These are phyloP conservation scores for Apiotrichum sp. DNA, from an alignment of 1,284 basidiomycete genomes.

Conservation along the genomic window DNA sequence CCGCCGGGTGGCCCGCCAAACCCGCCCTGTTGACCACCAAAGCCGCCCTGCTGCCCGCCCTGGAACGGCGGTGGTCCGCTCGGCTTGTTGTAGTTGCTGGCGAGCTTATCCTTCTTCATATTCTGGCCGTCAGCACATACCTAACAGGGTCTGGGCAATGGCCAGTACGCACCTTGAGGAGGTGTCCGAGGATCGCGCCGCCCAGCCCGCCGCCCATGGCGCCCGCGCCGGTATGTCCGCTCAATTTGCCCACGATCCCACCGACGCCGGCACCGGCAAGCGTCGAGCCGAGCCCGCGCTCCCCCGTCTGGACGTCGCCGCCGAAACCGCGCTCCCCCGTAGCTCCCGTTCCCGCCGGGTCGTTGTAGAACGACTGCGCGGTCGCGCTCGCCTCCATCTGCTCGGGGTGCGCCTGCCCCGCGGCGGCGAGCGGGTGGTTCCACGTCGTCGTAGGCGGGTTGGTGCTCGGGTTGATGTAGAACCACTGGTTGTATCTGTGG, in stretches of 20 bases:
- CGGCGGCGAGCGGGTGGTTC: conserved; percentile 25
- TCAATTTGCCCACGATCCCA: neutral
- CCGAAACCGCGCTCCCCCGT: neutral
- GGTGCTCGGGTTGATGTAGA: conserved; percentile 35
- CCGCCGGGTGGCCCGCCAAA: neutral
- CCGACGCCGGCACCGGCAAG: conserved; percentile 1
- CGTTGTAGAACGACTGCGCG: neutral
- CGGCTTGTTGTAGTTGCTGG: neutral
- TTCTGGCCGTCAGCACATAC: neutral
- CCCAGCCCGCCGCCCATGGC: conserved; percentile 5
- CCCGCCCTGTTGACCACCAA: neutral
- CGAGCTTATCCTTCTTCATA: neutral
- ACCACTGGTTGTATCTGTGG: conserved; percentile 25
- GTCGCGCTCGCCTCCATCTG: conserved; percentile 17
- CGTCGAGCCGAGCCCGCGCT: conserved; percentile 11
- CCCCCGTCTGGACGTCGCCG: neutral
- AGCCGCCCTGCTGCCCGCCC: conserved; percentile 17
- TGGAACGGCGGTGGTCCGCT: conserved; percentile 36
- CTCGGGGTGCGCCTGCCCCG: conserved; percentile 34
- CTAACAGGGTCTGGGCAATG: neutral
- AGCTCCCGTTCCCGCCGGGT: conserved; percentile 13
- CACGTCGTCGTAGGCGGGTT: conserved; percentile 34
- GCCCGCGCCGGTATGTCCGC: neutral
- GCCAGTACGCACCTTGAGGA: conserved; percentile 3
- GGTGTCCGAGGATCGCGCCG: conserved; percentile 5